Conservation (phyloP, 257 asterid genomes). For the Scutellaria minor region DNA sequence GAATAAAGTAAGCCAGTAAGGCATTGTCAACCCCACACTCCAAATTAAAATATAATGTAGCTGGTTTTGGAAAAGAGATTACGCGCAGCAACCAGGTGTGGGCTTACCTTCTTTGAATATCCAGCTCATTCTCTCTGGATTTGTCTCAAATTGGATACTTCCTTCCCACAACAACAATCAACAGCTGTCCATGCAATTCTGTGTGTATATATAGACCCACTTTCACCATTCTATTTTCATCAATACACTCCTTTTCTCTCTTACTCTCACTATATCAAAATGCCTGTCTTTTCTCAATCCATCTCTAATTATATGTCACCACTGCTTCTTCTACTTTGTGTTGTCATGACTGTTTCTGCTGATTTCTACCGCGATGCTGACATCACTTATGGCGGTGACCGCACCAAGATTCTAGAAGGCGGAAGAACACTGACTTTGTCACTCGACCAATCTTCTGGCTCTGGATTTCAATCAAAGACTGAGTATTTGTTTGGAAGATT, state of each 20-base stretch:
- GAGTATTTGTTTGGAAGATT: conserved; percentile 28
- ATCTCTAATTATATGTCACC: no score
- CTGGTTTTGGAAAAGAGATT: no score
- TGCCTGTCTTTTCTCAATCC: neutral
- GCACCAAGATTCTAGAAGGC: conserved; percentile 14
- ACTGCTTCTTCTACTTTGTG: conserved; percentile 8
- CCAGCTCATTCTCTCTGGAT: neutral
- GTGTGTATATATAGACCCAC: neutral
- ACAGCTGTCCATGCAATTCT: neutral
- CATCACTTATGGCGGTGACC: conserved; percentile 28
- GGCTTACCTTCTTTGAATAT: neutral
- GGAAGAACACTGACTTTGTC: conserved; percentile 18
- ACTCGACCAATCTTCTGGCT: conserved; percentile 9
- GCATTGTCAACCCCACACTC: no score
- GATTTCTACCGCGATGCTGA: conserved; percentile 30
- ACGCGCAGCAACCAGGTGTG: no score
- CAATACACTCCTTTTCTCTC: neutral
- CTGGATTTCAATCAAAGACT: conserved; percentile 30
- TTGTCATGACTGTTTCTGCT: neutral
- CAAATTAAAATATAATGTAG: no score
- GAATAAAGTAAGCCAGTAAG: no score
- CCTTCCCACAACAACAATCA: neutral
- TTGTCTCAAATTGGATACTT: neutral
- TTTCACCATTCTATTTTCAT: neutral
- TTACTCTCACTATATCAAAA: neutral